Conservation (phyloP, 2,329 filamentous ascomycete species). For the Aspergillus thermomutatus region DNA sequence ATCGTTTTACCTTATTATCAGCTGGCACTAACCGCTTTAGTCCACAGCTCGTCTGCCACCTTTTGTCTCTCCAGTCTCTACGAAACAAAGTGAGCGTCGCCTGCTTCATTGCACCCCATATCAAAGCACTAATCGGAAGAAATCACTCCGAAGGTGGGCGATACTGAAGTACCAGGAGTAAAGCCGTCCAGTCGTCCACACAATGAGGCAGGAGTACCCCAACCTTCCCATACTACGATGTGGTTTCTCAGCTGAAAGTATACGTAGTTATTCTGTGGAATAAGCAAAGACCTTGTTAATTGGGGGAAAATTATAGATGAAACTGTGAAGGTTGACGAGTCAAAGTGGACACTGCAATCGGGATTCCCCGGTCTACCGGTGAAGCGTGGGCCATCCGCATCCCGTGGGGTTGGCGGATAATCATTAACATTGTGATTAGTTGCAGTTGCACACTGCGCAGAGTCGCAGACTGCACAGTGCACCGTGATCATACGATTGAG, state of each 20-base stretch:
- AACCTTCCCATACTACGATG: not conserved
- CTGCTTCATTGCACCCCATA: not conserved
- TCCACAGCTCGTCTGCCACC: not conserved
- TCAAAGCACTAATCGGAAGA: not conserved
- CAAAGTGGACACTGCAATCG: not conserved
- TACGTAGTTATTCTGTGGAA: not conserved
- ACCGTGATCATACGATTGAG: not conserved
- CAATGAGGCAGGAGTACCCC: no score
- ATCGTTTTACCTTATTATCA: not conserved
- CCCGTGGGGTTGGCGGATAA: not conserved
- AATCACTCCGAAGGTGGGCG: not conserved
- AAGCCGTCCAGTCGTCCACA: no score
- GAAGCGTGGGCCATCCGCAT: conserved; percentile 9
- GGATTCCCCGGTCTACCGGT: not conserved
- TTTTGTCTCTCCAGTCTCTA: not conserved
- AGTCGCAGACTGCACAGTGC: no score
- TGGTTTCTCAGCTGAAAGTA: no score
- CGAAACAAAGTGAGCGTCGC: not conserved
- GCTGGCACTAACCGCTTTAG: not conserved
- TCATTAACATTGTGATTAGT: no score
- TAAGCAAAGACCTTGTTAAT: not conserved
- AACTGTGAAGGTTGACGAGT: not conserved
- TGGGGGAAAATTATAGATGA: not conserved
- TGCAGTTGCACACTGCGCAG: no score
- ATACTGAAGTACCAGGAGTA: no score